phyloP scores from a whole-genome alignment of 2,329 filamentous ascomycete genomes.

The Xylaria digitata region DNA sequence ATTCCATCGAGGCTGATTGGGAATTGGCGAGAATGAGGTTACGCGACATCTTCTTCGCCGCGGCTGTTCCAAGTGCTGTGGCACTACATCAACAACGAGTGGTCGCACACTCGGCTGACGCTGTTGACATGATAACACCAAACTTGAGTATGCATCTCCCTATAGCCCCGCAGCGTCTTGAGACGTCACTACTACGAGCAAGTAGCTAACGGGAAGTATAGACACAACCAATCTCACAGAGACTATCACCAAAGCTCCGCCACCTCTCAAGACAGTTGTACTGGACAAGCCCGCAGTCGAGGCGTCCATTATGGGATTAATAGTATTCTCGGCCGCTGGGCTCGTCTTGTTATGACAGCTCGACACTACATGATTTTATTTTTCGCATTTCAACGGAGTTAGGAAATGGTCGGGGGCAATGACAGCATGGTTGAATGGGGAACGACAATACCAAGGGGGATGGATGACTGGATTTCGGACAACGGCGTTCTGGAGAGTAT shows the following conservation, averaged over 20 bases:
- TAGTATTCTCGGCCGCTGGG: constrained; percentile 49
- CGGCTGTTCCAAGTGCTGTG: constrained; percentile 33
- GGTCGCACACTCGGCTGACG: constrained; percentile 39
- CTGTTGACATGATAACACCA: constrained; percentile 33
- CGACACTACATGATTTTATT: constrained; percentile 7
- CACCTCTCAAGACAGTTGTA: constrained; percentile 40
- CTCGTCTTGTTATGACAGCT: constrained; percentile 46
- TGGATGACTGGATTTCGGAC: constrained; percentile 14
- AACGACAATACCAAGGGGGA: constrained; percentile 21
- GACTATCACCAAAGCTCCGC: constrained; percentile 35
- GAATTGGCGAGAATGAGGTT: constrained; percentile 43
- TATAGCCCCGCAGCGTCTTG: neutral
- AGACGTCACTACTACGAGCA: constrained; percentile 6
- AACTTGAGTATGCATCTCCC: constrained; percentile 35
- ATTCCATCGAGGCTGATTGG: neutral
- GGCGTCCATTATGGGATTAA: constrained; percentile 49
- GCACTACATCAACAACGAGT: constrained; percentile 41
- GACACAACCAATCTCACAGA: constrained; percentile 43
- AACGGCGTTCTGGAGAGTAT: constrained; percentile 34
- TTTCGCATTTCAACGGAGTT: constrained; percentile 44
- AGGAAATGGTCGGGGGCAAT: constrained; percentile 2
- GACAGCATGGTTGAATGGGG: constrained; percentile 12
- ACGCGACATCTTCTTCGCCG: constrained; percentile 35
- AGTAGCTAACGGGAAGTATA: constrained; percentile 35
- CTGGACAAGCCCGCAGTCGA: constrained; percentile 46